Evolutionary conservation across 2,329 filamentous ascomycete genomes (phyloP).

Genomic region (Simplicillium sp.): DNA sequence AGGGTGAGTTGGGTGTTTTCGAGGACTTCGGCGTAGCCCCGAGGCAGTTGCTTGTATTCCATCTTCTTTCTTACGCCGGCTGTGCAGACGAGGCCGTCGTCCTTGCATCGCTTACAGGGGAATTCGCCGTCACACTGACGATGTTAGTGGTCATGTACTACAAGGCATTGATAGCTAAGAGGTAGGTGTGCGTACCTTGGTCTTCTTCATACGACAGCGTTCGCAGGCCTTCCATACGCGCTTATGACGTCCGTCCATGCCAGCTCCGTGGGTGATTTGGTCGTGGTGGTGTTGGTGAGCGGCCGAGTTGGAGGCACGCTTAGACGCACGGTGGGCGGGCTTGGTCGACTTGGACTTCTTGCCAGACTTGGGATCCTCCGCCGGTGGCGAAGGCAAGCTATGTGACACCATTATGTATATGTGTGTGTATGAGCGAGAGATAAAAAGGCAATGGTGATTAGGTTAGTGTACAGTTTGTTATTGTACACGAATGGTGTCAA

Average conservation of each 20-base stretch:
- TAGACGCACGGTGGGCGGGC: slow-evolving; percentile 39
- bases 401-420: slow-evolving; percentile 33
- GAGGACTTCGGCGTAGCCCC: slow-evolving; percentile 55
- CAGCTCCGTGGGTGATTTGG: slow-evolving; percentile 16
- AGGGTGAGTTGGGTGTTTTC: slow-evolving; percentile 57
- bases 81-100: slow-evolving; percentile 55
- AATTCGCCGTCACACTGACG: slow-evolving; percentile 54
- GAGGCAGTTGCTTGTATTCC: slow-evolving; percentile 57
- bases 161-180: slow-evolving; percentile 3
- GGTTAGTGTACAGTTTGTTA: neutral
- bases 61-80: slow-evolving; percentile 56
- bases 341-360: slow-evolving; percentile 38
- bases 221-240: slow-evolving; percentile 60
- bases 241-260: slow-evolving; percentile 49
- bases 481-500: neutral
- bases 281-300: slow-evolving; percentile 27
- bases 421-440: too few relatives aligned
- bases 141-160: slow-evolving; percentile 7
- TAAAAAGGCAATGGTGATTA: too few relatives aligned
- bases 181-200: slow-evolving; percentile 39
- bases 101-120: slow-evolving; percentile 57
- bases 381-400: slow-evolving; percentile 42
- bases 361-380: slow-evolving; percentile 29
- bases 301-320: slow-evolving; percentile 32
- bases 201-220: slow-evolving; percentile 61